Evolutionary conservation across 2,329 filamentous ascomycete genomes (phyloP), one percentile per base, ranked within the genome.

Genomic region (Fusarium sp.): DNA sequence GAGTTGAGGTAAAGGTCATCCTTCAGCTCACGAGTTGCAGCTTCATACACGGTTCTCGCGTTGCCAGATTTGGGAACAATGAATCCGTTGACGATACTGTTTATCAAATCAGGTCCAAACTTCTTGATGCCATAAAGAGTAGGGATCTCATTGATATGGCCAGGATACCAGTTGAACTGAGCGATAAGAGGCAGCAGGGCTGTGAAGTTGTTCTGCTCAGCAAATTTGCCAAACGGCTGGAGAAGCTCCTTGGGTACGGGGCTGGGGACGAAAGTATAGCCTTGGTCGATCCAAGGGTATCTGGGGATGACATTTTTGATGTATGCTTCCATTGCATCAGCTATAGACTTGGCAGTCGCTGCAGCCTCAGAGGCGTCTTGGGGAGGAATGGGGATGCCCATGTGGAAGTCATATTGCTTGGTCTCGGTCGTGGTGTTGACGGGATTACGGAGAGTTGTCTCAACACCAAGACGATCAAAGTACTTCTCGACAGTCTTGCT

Each of bases 281-380:
- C 71, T 16, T 71, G 48, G 21, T 73, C 71, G 7, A 73, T n/a
- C 69, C 71, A 73, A 1, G 66, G 50, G 14, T 74, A 74, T 25
- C 61, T 72, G 6, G 63, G 16, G 0, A 74, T 52, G 16, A 72
- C 63, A 1, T 58, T 57, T 21, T 65, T 25, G 4, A 44, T 25
- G 28, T 73, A 73, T 7, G 34, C 44, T 2, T 58, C 41, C 8
- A 65, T 39, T 0, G 71, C 70, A 13, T 16, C n/a, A 0, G 54
- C 58, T n/a, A 55, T 16, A 3, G 65, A 28, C 7, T 70, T 23
- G 8, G 58, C n/a, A 2, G 49, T 45, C 2, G 58, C 50, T 7
- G 50, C 65, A 2, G 57, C 41, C 7, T 12, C 7, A 41, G 41
- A 8, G 23, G 16, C 4, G 21, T 52, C 53, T 59, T 26, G 49